Conservation (phyloP, 2,329 filamentous ascomycete genomes). For the Phyllosticta citribraziliensis region DNA sequence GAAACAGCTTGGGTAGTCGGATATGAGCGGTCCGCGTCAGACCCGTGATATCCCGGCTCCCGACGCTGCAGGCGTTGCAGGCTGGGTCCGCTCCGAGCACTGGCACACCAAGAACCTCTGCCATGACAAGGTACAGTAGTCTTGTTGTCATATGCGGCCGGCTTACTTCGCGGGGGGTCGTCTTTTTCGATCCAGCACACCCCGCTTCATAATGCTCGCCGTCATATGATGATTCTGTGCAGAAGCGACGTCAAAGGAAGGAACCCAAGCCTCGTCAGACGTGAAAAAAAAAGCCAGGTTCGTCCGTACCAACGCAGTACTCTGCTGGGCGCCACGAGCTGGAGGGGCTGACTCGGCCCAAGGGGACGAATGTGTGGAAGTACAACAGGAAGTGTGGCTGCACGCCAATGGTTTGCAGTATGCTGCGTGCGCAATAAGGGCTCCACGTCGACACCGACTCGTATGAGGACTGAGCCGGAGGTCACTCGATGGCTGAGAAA, state of each 20-base stretch:
- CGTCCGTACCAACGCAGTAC: background rate
- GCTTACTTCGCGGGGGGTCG: background rate
- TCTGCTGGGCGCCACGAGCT: background rate
- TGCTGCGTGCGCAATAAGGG: background rate
- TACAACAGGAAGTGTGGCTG: background rate
- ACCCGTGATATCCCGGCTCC: background rate
- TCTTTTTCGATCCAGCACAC: background rate
- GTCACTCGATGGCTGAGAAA: background rate
- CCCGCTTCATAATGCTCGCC: background rate
- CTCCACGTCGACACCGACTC: background rate
- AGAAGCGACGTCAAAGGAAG: background rate
- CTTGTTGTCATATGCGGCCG: background rate
- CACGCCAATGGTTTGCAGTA: background rate
- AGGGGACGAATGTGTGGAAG: background rate
- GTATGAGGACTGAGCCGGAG: background rate
- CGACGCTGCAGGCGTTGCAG: background rate
- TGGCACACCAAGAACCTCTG: background rate
- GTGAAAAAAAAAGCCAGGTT: background rate
- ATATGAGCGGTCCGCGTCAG: background rate
- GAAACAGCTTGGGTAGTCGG: background rate
- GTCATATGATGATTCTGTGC: background rate
- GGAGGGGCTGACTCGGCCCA: background rate
- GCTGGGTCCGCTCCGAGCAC: background rate
- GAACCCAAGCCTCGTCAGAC: background rate
- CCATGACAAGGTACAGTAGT: background rate